Evolutionary conservation across 2,329 filamentous ascomycete genomes (phyloP), one percentile per base, ranked within the genome.

Genomic region (Aspergillus pseudonomiae): DNA sequence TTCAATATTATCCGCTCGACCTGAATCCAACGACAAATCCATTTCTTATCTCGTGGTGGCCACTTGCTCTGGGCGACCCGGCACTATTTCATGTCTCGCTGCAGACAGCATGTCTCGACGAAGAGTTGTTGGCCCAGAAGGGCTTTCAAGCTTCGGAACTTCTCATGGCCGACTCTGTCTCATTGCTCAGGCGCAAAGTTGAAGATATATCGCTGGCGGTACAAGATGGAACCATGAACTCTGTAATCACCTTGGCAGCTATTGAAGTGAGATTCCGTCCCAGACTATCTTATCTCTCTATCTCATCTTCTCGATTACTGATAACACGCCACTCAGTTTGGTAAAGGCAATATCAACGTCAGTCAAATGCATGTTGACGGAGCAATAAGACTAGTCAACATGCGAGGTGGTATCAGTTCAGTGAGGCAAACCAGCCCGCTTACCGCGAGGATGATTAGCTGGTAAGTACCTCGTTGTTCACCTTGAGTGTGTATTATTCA

Each of bases 41-140:
- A 0, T 88, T 88, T 64, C 74, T 88, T 21, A 75, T 86, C 7
- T 86, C 84, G 0, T 88, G 86, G 86, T 88, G 86, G 85, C 86
- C 86, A 0, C 76, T 84, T 1, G 85, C 85, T 0, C 77, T 88
- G 0, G 81, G 78, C 0, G 85, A 88, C 61, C 84, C 85, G 0
- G 84, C 84, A 5, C 68, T 88, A 1, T 88, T 88, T 60, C 84
- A 88, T 66, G 85, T 88, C 28, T 87, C 85, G 2, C 75, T 88
- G 14, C 85, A 87, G 68, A 87, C 85, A 6, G 85, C 85, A 46
- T 87, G 79, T 43, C 79, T 87, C 0, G 85, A 88, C 62, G 80
- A 86, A 34, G 85, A 88, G 67, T 64, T 83, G 12, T 68, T 78
- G 14, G 84, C 84, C 1, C 82, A 81, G 59, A 84, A 79, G 60